These are phyloP conservation scores for Helicostylum pulchrum DNA, from an alignment of 192 early-diverging fungal species.

Conservation along the genomic window DNA sequence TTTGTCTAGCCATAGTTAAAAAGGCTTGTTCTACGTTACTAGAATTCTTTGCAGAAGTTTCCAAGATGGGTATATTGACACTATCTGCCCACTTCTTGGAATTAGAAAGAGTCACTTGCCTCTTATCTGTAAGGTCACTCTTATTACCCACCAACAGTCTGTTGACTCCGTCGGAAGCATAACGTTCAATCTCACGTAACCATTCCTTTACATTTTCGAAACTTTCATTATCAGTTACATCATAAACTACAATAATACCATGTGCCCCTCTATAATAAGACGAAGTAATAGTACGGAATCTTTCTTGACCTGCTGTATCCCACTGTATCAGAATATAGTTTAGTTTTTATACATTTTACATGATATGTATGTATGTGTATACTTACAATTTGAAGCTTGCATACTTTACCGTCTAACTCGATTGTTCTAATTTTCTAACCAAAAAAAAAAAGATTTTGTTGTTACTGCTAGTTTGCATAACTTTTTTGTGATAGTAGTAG, in stretches of 20 bases:
- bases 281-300: slow-evolving; percentile 98
- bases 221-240: slow-evolving; percentile 92
- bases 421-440: slow-evolving; percentile 47
- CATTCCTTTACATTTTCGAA: slow-evolving; percentile 96
- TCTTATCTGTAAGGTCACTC: slow-evolving; percentile 89
- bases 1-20: slow-evolving; percentile 84
- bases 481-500: not conserved
- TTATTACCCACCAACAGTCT: slow-evolving; percentile 98
- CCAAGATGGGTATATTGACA: slow-evolving; percentile 88
- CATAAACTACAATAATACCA: slow-evolving; percentile 98
- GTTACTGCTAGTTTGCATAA: not conserved
- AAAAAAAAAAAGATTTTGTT: not conserved
- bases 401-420: slow-evolving; percentile 95
- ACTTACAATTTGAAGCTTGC: slow-evolving; percentile 93
- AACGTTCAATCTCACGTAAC: slow-evolving; percentile 97
- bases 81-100: slow-evolving; percentile 81
- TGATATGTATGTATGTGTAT: no score
- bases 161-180: slow-evolving; percentile 94
- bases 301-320: slow-evolving; percentile 98
- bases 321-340: slow-evolving; percentile 55
- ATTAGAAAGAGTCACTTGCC: slow-evolving; percentile 58
- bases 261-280: slow-evolving; percentile 97
- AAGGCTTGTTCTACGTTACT: slow-evolving; percentile 98
- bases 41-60: slow-evolving; percentile 95
- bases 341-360: not conserved